These are phyloP conservation scores for Amoebophrya sp. DNA, from an alignment of 169 alveolate genomes.

Conservation along the genomic window DNA sequence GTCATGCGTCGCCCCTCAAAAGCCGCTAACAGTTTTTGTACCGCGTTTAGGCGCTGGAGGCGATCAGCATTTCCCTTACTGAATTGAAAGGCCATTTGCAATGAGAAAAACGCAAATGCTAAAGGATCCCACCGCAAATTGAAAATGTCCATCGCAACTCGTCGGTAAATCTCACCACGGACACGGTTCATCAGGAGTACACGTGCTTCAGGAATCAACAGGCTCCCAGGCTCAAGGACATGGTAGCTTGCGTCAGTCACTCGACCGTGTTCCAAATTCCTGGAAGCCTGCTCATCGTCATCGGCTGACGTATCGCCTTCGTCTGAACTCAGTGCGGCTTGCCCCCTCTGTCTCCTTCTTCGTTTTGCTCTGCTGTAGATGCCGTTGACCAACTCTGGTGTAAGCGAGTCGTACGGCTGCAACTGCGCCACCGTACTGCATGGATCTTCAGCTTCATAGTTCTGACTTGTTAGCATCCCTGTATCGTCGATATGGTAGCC, in stretches of 20 bases:
- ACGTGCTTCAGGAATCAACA: background rate
- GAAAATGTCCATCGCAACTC: background rate
- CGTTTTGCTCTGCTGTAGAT: too few species aligned
- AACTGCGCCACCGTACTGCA: background rate
- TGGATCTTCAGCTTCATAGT: background rate
- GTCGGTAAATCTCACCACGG: background rate
- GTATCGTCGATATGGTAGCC: background rate
- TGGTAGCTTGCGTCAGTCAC: background rate
- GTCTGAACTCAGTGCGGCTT: too few species aligned
- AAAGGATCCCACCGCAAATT: slow-evolving; percentile 1
- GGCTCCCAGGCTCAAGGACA: background rate
- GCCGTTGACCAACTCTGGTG: too few species aligned
- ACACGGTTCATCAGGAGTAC: background rate
- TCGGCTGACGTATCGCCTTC: too few species aligned
- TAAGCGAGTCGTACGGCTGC: background rate
- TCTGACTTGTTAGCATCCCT: background rate
- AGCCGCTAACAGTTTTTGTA: background rate
- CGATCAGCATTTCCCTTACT: background rate
- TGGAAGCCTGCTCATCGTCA: too few species aligned
- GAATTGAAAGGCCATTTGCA: background rate
- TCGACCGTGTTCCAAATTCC: background rate
- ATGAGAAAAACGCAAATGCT: background rate
- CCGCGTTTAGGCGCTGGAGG: background rate
- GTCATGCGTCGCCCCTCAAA: background rate
- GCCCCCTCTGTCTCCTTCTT: too few species aligned